Evolutionary conservation across 2,329 filamentous ascomycete genomes (phyloP).

Genomic region (Ophioceras dolichostomum): DNA sequence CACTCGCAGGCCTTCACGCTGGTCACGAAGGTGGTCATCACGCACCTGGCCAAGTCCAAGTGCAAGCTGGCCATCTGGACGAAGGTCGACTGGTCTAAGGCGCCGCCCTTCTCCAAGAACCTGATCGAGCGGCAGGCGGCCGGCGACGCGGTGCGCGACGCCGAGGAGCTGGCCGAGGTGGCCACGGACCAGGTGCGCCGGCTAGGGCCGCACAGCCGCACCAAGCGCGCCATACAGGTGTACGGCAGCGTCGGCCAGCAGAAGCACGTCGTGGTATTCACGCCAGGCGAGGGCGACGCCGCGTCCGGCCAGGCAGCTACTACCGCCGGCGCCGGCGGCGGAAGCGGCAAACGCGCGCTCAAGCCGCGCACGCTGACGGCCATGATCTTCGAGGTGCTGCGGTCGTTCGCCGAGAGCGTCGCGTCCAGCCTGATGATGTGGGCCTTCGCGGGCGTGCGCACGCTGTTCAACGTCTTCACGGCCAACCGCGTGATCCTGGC

Average conservation of each 20-base stretch:
- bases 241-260: constrained; percentile 65
- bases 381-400: constrained; percentile 59
- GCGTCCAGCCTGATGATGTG: constrained; percentile 68
- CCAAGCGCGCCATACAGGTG: constrained; percentile 66
- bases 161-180: constrained; percentile 62
- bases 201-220: constrained; percentile 60
- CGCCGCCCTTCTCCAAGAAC: constrained; percentile 46
- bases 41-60: constrained; percentile 80
- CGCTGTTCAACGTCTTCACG: constrained; percentile 53
- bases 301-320: no score
- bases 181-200: constrained; percentile 67
- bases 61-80: constrained; percentile 85
- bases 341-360: constrained; percentile 45
- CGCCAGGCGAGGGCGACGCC: constrained; percentile 26
- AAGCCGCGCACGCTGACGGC: constrained; percentile 50
- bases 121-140: constrained; percentile 60
- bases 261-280: constrained; percentile 49
- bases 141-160: constrained; percentile 60
- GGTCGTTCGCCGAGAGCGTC: constrained; percentile 64
- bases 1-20: constrained; percentile 68
- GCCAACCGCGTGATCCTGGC: constrained; percentile 65
- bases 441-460: constrained; percentile 53
- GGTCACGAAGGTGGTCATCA: constrained; percentile 85
- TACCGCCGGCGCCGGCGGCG: no score
- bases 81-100: constrained; percentile 73